These are phyloP conservation scores for Clausena lansium DNA, from an alignment of 345 rosid genomes.

Conservation along the genomic window DNA sequence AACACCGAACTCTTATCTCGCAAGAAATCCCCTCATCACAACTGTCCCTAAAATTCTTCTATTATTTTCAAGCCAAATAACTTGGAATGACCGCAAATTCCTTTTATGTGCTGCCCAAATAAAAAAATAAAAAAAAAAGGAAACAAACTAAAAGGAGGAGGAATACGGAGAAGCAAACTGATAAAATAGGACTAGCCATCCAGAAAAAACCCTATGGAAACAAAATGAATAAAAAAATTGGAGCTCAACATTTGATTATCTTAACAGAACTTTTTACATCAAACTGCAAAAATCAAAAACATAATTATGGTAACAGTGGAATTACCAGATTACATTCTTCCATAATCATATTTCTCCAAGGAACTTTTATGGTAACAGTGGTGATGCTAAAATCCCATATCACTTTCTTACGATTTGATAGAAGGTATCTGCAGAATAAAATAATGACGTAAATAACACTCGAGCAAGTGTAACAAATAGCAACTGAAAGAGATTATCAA, in stretches of 20 bases:
- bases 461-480: not conserved
- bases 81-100: too few relatives aligned
- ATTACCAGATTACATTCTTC: slow-evolving; percentile 66
- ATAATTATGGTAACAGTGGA: not conserved
- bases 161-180: not conserved
- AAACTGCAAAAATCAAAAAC: not conserved
- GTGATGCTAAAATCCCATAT: slow-evolving; percentile 59
- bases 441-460: slow-evolving; percentile 2
- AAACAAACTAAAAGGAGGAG: not conserved
- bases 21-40: not conserved
- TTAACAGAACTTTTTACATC: not conserved
- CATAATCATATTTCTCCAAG: slow-evolving; percentile 40
- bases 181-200: not conserved
- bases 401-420: slow-evolving; percentile 59
- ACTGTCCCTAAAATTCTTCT: not conserved
- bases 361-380: slow-evolving; percentile 47
- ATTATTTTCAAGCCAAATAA: not conserved
- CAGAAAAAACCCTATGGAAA: not conserved
- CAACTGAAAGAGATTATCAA: not conserved
- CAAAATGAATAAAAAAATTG: not conserved
- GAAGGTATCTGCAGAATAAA: slow-evolving; percentile 52
- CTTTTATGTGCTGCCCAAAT: too few relatives aligned
- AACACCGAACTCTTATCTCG: not conserved
- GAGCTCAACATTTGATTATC: not conserved
- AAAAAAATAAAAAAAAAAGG: too few relatives aligned